A percentile compares a stretch with the other conserved stretches of the same genome.
Conservation (phyloP, 2,329 filamentous ascomycete genomes). For the Chlorencoelia australis region DNA sequence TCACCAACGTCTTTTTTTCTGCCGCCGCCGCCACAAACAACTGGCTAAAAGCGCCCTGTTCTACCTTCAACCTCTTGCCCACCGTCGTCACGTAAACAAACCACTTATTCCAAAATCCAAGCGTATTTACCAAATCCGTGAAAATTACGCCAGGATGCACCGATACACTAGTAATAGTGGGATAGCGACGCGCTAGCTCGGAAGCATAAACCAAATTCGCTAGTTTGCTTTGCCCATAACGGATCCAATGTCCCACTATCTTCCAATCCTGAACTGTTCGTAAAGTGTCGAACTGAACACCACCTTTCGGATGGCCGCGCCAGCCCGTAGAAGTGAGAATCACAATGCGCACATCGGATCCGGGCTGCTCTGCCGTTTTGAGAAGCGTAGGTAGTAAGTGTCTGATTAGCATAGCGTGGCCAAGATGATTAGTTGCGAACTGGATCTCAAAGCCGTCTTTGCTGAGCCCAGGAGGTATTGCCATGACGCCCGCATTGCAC, state of each 20-base stretch:
- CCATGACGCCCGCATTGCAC: constrained; percentile 38
- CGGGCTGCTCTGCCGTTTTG: constrained; percentile 13
- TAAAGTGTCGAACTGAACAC: constrained; percentile 8
- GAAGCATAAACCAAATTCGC: constrained; percentile 37
- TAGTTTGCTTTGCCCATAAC: constrained; percentile 39
- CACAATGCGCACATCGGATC: constrained; percentile 16
- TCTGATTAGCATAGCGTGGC: constrained; percentile 34
- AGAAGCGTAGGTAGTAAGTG: constrained; percentile 28
- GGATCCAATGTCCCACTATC: constrained; percentile 8
- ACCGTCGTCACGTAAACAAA: background rate
- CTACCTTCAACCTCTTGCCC: background rate
- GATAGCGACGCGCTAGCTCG: constrained; percentile 32
- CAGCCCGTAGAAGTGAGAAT: constrained; percentile 10
- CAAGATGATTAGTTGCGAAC: constrained; percentile 39
- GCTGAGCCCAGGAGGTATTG: constrained; percentile 28
- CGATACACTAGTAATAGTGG: constrained; percentile 29
- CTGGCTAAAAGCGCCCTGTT: background rate
- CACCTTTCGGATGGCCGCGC: constrained; percentile 3
- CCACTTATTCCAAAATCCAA: background rate
- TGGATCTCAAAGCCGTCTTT: constrained; percentile 38
- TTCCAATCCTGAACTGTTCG: constrained; percentile 7
- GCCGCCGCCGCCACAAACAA: background rate
- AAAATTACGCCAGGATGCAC: constrained; percentile 31
- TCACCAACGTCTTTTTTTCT: background rate
- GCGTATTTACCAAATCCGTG: constrained; percentile 7